Percentiles rank a stretch among this genome's conserved stretches.
These are phyloP conservation scores for Aspergillus ibericus DNA, from an alignment of 2,329 filamentous ascomycete genomes.

Conservation along the genomic window DNA sequence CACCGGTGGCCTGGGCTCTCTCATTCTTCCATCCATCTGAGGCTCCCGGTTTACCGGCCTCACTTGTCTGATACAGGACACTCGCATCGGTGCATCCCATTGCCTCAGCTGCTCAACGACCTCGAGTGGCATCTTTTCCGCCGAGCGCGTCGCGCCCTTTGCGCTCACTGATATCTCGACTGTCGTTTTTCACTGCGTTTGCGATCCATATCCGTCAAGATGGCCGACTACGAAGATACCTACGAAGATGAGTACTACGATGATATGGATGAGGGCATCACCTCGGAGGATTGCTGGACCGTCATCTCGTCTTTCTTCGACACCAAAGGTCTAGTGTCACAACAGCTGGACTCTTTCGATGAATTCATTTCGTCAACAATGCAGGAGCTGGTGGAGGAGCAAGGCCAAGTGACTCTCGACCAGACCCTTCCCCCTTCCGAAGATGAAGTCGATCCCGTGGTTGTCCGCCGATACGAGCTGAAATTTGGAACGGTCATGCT, in stretches of 20 bases:
- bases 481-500: conserved; percentile 90
- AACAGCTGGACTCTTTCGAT: conserved; percentile 97
- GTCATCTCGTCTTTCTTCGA: conserved; percentile 98
- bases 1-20: conserved; percentile 26
- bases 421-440: conserved; percentile 78
- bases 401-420: conserved; percentile 87
- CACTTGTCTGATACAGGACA: background rate
- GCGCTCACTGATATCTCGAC: conserved; percentile 16
- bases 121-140: conserved; percentile 21
- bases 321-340: conserved; percentile 89
- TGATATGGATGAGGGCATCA: conserved; percentile 72
- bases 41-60: conserved; percentile 23
- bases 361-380: conserved; percentile 94
- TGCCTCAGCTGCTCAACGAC: conserved; percentile 12
- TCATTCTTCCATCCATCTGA: conserved; percentile 26
- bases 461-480: conserved; percentile 89
- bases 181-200: conserved; percentile 9
- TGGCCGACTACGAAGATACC: conserved; percentile 61
- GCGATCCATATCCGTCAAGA: conserved; percentile 31
- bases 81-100: conserved; percentile 9
- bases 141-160: conserved; percentile 29
- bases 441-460: conserved; percentile 72
- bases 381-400: conserved; percentile 90
- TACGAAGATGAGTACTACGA: conserved; percentile 70
- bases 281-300: conserved; percentile 96